Conservation (phyloP, 2,329 filamentous ascomycete species). For the Sarocladium oryzae region DNA sequence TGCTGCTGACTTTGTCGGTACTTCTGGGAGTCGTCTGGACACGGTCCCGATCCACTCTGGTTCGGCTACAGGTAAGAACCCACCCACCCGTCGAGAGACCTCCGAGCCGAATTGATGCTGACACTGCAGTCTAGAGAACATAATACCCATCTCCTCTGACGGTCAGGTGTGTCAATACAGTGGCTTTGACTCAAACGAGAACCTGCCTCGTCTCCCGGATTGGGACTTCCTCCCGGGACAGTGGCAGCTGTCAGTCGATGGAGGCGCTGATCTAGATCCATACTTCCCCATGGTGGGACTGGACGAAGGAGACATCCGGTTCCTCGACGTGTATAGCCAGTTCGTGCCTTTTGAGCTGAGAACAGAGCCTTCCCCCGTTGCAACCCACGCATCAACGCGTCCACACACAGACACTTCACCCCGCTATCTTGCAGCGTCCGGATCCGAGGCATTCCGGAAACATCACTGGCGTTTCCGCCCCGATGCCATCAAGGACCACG, state of each 20-base stretch:
- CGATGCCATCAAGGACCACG: constrained; percentile 21
- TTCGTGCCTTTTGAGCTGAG: constrained; percentile 23
- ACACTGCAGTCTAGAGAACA: no score
- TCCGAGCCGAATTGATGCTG: no score
- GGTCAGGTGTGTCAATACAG: no score
- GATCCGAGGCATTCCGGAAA: constrained; percentile 19
- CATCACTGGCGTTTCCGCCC: constrained; percentile 25
- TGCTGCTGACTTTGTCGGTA: background rate
- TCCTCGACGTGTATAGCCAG: constrained; percentile 25
- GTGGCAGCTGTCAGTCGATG: background rate
- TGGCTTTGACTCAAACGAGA: background rate
- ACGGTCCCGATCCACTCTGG: background rate
- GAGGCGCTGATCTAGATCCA: background rate
- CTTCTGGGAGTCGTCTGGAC: background rate
- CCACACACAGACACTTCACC: constrained; percentile 9
- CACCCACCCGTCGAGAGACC: no score
- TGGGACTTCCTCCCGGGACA: constrained; percentile 16
- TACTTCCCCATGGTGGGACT: constrained; percentile 17
- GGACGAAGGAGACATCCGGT: constrained; percentile 24
- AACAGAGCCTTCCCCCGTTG: background rate
- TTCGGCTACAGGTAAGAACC: background rate
- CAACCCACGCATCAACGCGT: constrained; percentile 10
- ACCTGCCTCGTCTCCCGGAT: constrained; percentile 13
- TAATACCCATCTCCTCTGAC: no score
- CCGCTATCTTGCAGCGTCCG: constrained; percentile 15